Percentiles rank a stretch among this genome's conserved stretches.
Conservation (phyloP, 805 yeast genomes). For the Huiozyma sinensis region DNA sequence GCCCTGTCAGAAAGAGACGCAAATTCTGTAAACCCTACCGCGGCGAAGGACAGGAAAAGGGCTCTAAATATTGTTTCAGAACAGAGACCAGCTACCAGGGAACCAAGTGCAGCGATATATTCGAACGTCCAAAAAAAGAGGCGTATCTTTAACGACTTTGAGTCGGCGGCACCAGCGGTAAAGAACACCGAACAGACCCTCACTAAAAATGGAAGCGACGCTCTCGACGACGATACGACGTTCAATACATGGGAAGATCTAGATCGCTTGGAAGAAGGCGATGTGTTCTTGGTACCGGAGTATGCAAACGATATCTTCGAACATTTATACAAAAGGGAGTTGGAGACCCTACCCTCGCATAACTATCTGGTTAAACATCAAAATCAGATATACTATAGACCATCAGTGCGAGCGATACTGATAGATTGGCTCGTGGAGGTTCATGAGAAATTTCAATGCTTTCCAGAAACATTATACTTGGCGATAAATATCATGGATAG, state of each 20-base stretch:
- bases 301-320: slow-evolving; percentile 78
- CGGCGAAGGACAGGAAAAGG: background rate
- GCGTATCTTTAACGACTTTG: slow-evolving; percentile 4
- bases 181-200: too few relatives aligned
- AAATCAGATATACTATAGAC: slow-evolving; percentile 50
- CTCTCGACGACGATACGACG: background rate
- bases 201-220: too few relatives aligned
- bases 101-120: slow-evolving; percentile 3
- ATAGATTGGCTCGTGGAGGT: slow-evolving; percentile 94
- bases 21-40: background rate
- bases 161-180: background rate
- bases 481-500: slow-evolving; percentile 84
- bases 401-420: slow-evolving; percentile 73
- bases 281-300: slow-evolving; percentile 83
- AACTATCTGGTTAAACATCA: slow-evolving; percentile 46
- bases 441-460: slow-evolving; percentile 68
- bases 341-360: slow-evolving; percentile 58
- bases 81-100: background rate
- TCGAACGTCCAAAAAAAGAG: slow-evolving; percentile 4
- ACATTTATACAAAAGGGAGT: slow-evolving; percentile 59
- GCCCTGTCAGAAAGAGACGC: slow-evolving; percentile 4
- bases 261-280: slow-evolving; percentile 59
- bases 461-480: slow-evolving; percentile 76
- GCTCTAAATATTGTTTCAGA: background rate
- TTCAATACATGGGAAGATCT: slow-evolving; percentile 35